Base-by-base conservation (phyloP, 1,284 basidiomycete species). In the Acaromyces ingoldii region DNA sequence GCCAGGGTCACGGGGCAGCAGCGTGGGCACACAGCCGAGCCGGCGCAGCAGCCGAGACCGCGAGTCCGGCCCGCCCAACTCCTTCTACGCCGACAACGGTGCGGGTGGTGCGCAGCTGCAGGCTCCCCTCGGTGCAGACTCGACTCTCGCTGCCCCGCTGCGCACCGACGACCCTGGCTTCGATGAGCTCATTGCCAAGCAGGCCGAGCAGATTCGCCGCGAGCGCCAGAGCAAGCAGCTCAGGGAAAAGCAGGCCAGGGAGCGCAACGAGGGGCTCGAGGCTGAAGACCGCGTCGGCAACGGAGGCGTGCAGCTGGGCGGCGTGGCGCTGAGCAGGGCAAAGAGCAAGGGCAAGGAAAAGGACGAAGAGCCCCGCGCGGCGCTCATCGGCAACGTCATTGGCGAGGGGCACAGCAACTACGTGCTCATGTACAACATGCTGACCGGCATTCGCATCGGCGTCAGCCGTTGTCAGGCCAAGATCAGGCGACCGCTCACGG, bases 371-470 rank as follows among this genome's bases (percentile, higher is more conserved):
- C 63, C 61, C 44, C 63, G 66, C 29, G 59, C 58, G 25, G 87
- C 87, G 10, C 78, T 95, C 10, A 89, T 97, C 0, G 93, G 93
- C 7, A 97, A 97, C 75, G 77, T 97, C 63, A 96, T 98, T 60
- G 89, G 89, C 33, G 92, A 97, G 75, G 93, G 86, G 65, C 93
- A 98, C 77, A 91, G 87, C 76, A 98, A 98, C 79, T 98, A 97
- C 69, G 89, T 97, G 56, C 80, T 98, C 71, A 97, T 97, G 93
- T 98, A 97, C 80, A 97, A 98, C 80, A 98, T 98, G 93, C 81
- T 98, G 67, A 98, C 93, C 3, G 93, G 93, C 4, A 97, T 98
- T 61, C 85, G 93, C 29, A 92, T 92, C 65, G 92, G 87, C 46
- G 88, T 96, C 4, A 97, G 93, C 41, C 81, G 93, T 62, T 96